Evolutionary conservation across 140 eudicot species (phyloP).

Genomic region (Senecio squalidus): DNA sequence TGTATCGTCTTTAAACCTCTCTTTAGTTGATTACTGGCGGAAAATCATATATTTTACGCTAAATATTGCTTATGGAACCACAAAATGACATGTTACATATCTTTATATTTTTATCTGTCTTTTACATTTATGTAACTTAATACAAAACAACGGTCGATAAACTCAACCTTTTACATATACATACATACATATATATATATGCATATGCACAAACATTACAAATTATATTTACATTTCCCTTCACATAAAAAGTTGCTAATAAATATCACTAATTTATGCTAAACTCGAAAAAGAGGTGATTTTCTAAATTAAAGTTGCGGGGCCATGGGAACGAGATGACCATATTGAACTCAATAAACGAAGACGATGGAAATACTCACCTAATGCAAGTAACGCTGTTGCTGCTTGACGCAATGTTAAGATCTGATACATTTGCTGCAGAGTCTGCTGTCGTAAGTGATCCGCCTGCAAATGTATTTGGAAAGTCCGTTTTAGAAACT

Average conservation of each 20-base stretch:
- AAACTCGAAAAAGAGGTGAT: constrained; percentile 10
- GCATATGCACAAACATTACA: constrained; percentile 19
- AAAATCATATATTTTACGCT: background rate
- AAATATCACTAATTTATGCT: constrained; percentile 16
- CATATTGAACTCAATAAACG: constrained; percentile 72
- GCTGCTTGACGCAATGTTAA: constrained; percentile 71
- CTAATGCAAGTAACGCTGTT: constrained; percentile 62
- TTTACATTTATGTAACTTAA: constrained; percentile 13
- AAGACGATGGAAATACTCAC: constrained; percentile 80
- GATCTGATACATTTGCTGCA: constrained; percentile 53
- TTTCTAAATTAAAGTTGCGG: constrained; percentile 16
- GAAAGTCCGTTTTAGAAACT: no score
- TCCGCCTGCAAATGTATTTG: constrained; percentile 71
- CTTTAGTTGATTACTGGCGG: background rate
- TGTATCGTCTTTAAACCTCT: background rate
- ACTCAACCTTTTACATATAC: constrained; percentile 11
- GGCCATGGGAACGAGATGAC: constrained; percentile 57
- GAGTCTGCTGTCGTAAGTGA: constrained; percentile 66
- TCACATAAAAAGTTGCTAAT: constrained; percentile 1
- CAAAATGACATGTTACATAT: background rate
- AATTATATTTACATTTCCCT: constrained; percentile 24
- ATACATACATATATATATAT: background rate
- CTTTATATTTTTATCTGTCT: background rate
- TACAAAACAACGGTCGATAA: constrained; percentile 16
- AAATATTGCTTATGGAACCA: background rate